These are phyloP conservation scores for Penicillium cataractarum DNA, from an alignment of 495 filamentous ascomycete genomes.

Conservation along the genomic window DNA sequence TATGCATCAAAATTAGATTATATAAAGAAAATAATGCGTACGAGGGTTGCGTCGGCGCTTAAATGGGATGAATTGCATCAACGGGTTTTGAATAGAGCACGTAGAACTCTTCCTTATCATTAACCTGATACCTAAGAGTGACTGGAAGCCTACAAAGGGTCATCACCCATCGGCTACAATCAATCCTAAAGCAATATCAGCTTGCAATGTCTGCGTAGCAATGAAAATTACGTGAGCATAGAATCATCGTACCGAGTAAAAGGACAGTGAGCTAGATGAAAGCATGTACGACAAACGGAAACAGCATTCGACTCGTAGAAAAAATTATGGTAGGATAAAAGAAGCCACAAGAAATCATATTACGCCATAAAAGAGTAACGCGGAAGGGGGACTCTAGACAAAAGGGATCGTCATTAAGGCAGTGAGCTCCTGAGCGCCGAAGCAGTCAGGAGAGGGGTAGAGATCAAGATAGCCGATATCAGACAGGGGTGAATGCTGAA, in stretches of 20 bases:
- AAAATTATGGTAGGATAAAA: not conserved
- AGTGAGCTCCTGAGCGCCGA: conserved; percentile 1
- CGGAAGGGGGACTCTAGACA: conserved; percentile 1
- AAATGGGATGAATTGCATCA: not conserved
- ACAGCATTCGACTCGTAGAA: not conserved
- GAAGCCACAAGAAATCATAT: not conserved
- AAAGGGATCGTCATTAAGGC: conserved; percentile 25
- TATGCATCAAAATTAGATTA: not conserved
- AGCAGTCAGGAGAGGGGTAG: not conserved
- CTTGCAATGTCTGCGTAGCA: conserved; percentile 22
- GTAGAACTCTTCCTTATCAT: not conserved
- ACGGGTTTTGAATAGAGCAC: not conserved
- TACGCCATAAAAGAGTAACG: not conserved
- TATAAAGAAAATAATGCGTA: not conserved
- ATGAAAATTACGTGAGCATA: conserved; percentile 17
- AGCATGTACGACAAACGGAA: conserved; percentile 4
- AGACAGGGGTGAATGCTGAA: not conserved
- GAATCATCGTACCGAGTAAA: conserved; percentile 15
- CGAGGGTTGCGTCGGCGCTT: not conserved
- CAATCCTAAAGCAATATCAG: conserved; percentile 23
- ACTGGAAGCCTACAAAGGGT: not conserved
- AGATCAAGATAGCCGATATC: conserved; percentile 1
- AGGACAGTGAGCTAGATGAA: conserved; percentile 17
- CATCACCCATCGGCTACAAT: not conserved
- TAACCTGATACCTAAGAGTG: not conserved